Evolutionary conservation across 257 asterid genomes (phyloP).

Genomic region (Nicotiana noctiflora): DNA sequence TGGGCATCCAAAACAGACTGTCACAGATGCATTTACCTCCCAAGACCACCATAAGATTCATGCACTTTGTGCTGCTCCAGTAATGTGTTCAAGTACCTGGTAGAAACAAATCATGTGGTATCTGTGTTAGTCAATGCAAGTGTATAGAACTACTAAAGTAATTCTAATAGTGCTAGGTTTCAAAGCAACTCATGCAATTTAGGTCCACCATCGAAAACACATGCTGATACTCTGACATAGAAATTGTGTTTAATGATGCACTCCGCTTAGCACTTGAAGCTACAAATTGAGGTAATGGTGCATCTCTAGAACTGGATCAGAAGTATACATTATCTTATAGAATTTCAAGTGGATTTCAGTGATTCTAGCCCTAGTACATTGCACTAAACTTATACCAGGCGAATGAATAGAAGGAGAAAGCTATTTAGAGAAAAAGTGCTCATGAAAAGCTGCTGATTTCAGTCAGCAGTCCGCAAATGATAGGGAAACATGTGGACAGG

Average conservation of each 20-base stretch:
- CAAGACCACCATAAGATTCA: slow-evolving; percentile 21
- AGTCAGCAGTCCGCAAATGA: not conserved
- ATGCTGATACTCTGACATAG: not conserved
- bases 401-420: not conserved
- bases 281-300: not conserved
- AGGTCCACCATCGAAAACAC: not conserved
- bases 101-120: slow-evolving; percentile 10
- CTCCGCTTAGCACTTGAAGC: not conserved
- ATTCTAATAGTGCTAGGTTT: not conserved
- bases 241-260: not conserved
- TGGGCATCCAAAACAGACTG: slow-evolving; percentile 16
- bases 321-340: not conserved
- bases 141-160: not conserved
- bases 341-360: not conserved
- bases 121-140: slow-evolving; percentile 8
- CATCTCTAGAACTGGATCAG: not conserved
- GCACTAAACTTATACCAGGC: not conserved
- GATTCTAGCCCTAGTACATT: not conserved
- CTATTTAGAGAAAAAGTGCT: not conserved
- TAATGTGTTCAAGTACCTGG: slow-evolving; percentile 65
- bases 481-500: not conserved
- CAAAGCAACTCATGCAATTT: not conserved
- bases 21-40: slow-evolving; percentile 28
- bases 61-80: slow-evolving; percentile 35
- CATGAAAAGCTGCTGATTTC: not conserved